These are phyloP conservation scores for Penicillium fuscoglaucum DNA, from an alignment of 2,329 filamentous ascomycete species.

Conservation along the genomic window DNA sequence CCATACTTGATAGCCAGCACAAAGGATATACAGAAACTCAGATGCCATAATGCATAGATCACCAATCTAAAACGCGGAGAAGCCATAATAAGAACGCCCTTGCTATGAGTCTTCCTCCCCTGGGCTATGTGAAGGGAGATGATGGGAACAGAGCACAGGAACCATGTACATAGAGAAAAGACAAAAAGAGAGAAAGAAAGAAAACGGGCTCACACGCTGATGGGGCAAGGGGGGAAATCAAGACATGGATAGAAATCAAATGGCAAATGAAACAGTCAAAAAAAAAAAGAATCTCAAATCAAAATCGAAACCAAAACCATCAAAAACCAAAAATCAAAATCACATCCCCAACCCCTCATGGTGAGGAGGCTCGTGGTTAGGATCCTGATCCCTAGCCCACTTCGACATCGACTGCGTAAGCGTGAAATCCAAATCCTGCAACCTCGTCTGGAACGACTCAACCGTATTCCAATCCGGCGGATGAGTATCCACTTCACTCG, in stretches of 20 bases:
- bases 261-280: not conserved
- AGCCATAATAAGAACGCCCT: slow-evolving; percentile 19
- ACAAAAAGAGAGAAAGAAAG: slow-evolving; percentile 1
- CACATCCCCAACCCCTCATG: slow-evolving; percentile 27
- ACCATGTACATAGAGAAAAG: slow-evolving; percentile 6
- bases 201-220: slow-evolving; percentile 1
- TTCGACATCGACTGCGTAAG: slow-evolving; percentile 26
- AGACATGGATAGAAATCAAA: slow-evolving; percentile 1
- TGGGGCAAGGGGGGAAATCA: not conserved
- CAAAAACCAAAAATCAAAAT: slow-evolving; percentile 5
- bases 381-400: slow-evolving; percentile 24
- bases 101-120: slow-evolving; percentile 19
- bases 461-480: slow-evolving; percentile 24
- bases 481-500: slow-evolving; percentile 13
- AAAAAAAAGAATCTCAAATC: not conserved
- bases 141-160: not conserved
- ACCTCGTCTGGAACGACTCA: slow-evolving; percentile 23
- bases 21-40: not conserved
- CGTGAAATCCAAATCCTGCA: slow-evolving; percentile 18
- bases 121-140: slow-evolving; percentile 6
- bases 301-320: not conserved
- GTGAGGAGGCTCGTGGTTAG: slow-evolving; percentile 23
- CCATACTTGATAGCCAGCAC: slow-evolving; percentile 4
- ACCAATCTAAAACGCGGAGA: slow-evolving; percentile 9
- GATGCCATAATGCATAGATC: slow-evolving; percentile 9